Evolutionary conservation across 2,329 filamentous ascomycete species (phyloP), one percentile per base, ranked within the genome.

Genomic region (Apiospora koreana): DNA sequence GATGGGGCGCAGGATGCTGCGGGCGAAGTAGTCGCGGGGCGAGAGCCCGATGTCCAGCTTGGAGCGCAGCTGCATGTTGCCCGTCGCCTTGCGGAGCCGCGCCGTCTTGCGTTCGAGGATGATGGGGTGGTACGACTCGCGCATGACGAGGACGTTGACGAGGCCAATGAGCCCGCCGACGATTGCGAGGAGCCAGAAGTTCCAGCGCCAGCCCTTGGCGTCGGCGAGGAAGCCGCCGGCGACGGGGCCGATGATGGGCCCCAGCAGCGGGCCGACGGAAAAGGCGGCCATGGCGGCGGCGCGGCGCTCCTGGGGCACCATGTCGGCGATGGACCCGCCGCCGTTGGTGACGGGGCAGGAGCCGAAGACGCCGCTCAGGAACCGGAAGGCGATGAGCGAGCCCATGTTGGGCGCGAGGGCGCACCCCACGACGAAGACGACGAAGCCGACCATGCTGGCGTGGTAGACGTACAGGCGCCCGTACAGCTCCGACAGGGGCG

Each of bases 251-350:
- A 80, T 70, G 23, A 81, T 77, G 7, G 81, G 80, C 0, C 81
- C 81, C 5, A 81, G 71, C 1, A 81, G 72, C 3, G 80, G 80
- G 0, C 79, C 80, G 45, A 81, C 64, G 5, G 72, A 74, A 64
- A 76, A 81, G 9, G 73, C 77, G 1, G 83, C 80, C 84, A 89
- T 86, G 48, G 85, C 84, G 3, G 81, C 79, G 9, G 85, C 87
- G 65, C 87, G 81, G 18, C 73, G 54, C 28, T 54, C 86, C 65
- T 86, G 85, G 0, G 78, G 76, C 38, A 92, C 85, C 79, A 93
- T 84, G 77, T 93, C 92, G 41, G 89, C 87, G 43, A 93, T 89
- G 2, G 88, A 88, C 25, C 90, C 90, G 43, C 89, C 89, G 9
- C 90, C 91, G 74, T 91, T 90, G 0, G 90, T 91, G 10, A 93